Evolutionary conservation across 345 rosid genomes (phyloP), one percentile per base, ranked within the genome.

Genomic region (Firmiana major): DNA sequence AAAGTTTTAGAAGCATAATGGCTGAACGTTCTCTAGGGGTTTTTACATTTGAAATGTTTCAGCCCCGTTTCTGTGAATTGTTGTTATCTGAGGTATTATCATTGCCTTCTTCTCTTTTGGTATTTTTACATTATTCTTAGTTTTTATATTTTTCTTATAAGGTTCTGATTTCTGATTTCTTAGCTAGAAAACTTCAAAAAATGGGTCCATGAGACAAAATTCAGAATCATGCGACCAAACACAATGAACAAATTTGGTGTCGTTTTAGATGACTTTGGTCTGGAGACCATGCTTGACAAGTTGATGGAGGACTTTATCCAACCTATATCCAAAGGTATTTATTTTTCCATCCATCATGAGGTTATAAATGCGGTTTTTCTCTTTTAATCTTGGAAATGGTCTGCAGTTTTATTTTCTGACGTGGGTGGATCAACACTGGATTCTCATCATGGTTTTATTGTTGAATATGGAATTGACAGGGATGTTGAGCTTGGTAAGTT

Each of bases 401-500:
- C 9, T 87, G 86, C 90, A 96, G 99, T 88, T 79, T 80, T 97
- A 88, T 97, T 89, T 79, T 92, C 95, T 22, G 98, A 97, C 48
- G 91, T 94, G 79, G 92, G 94, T 76, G 97, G 97, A 48, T 81
- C 90, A 66, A 82, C 92, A 11, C 79, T 97, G 83, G 98, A 97
- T 87, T 97, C 95, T 83, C 98, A 97, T 85, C 99, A 97, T 84
- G 98, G 99, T 75, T 96, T 88, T 79, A 86, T 97, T 81, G 99
- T 97, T 77, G 97, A 97, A 80, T 92, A 97, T 88, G 99, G 98
- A 51, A 82, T 85, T 55, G 90, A 92, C 64, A 87, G 93, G 84
- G 99, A 94, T 80, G 83, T 87, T 77, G 98, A 97, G 76, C 92
- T 97, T 70, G 99, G 98, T 96, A 86, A 54, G 90, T 82, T 78